These are phyloP conservation scores for Hortaea werneckii DNA, from an alignment of 2,329 filamentous ascomycete genomes.

Conservation along the genomic window DNA sequence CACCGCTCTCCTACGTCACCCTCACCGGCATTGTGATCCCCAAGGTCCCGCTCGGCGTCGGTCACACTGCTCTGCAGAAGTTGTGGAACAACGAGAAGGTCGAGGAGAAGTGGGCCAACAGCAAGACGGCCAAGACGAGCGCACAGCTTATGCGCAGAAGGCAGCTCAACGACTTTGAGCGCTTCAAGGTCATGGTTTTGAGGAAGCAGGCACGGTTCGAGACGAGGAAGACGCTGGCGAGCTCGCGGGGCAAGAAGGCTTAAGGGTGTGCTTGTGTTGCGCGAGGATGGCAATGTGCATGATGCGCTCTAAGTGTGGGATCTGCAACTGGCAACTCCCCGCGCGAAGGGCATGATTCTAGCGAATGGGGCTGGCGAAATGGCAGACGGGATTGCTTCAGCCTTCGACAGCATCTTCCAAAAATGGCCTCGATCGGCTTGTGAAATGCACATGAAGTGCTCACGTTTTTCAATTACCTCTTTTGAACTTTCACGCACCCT, in stretches of 20 bases:
- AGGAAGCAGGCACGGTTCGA: conserved; percentile 98
- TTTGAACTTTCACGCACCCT: no score
- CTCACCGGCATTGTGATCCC: conserved; percentile 83
- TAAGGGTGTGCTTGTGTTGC: conserved; percentile 14
- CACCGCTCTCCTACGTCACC: conserved; percentile 71
- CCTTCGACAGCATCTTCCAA: conserved; percentile 6
- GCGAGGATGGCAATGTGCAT: conserved; percentile 1
- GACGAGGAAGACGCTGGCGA: conserved; percentile 90
- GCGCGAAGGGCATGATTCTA: background rate
- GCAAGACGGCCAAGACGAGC: conserved; percentile 89
- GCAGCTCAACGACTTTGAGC: conserved; percentile 94
- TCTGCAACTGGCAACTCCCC: background rate
- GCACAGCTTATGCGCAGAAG: conserved; percentile 76
- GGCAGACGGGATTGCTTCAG: conserved; percentile 7
- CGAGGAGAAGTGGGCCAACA: conserved; percentile 86
- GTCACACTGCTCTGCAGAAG: conserved; percentile 73
- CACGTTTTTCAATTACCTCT: background rate
- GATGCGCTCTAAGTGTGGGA: conserved; percentile 1
- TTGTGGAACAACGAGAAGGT: conserved; percentile 86
- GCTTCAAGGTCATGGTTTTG: conserved; percentile 99
- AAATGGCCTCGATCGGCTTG: conserved; percentile 2
- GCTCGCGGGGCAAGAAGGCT: conserved; percentile 71
- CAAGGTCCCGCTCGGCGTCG: conserved; percentile 75
- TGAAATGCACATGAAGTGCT: background rate
- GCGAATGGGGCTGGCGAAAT: conserved; percentile 4